Evolutionary conservation across 148 eudicot species (phyloP).

Genomic region (Nepenthes mirabilis): DNA sequence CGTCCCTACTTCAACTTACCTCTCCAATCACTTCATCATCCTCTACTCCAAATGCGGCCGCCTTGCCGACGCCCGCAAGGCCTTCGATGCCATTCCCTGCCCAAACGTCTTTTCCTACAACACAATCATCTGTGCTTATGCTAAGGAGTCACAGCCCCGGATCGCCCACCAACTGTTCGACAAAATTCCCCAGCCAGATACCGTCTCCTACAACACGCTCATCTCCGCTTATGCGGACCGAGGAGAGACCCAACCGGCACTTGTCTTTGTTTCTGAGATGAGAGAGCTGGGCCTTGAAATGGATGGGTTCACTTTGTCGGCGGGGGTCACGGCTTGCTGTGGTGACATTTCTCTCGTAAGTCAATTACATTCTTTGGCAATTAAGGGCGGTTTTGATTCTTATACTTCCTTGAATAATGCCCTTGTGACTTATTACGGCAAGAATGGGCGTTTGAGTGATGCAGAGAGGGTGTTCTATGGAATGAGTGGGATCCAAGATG

Average conservation of each 20-base stretch:
- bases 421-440: slow-evolving; percentile 50
- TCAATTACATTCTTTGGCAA: slow-evolving; percentile 42
- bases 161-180: slow-evolving; percentile 69
- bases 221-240: slow-evolving; percentile 56
- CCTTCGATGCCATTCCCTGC: slow-evolving; percentile 26
- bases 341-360: slow-evolving; percentile 24
- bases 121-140: slow-evolving; percentile 49
- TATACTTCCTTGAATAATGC: slow-evolving; percentile 57
- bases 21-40: slow-evolving; percentile 73
- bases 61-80: slow-evolving; percentile 34
- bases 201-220: slow-evolving; percentile 63
- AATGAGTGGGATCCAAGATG: slow-evolving; percentile 44
- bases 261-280: slow-evolving; percentile 36
- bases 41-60: slow-evolving; percentile 69
- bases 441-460: slow-evolving; percentile 35
- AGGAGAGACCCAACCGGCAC: slow-evolving; percentile 28
- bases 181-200: slow-evolving; percentile 59
- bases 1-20: slow-evolving; percentile 43
- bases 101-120: slow-evolving; percentile 79
- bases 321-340: slow-evolving; percentile 31
- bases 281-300: slow-evolving; percentile 28
- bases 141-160: slow-evolving; percentile 26
- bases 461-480: slow-evolving; percentile 40
- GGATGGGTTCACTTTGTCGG: slow-evolving; percentile 70
- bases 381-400: slow-evolving; percentile 48